Percentiles rank a stretch among this genome's conserved stretches.
phyloP scores from a whole-genome alignment of 768 basidiomycete genomes.

The Clathrus columnatus region DNA sequence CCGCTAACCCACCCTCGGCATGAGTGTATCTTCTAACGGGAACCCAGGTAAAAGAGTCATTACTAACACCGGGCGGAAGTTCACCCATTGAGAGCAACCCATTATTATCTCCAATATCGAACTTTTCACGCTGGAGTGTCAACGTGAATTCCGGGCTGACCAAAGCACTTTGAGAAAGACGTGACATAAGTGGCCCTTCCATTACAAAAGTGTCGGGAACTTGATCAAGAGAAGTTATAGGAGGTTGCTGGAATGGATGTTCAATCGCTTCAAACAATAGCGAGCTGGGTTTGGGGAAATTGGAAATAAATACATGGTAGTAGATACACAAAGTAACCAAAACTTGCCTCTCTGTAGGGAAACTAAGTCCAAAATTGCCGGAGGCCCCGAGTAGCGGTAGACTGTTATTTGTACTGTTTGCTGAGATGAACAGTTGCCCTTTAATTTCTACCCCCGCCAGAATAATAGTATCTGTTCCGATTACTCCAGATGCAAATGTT shows the following conservation, averaged over 20 bases:
- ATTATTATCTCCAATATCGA: conserved; percentile 60
- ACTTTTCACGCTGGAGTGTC: conserved; percentile 57
- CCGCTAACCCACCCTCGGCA: conserved; percentile 43
- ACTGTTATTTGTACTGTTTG: conserved; percentile 60
- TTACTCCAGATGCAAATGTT: conserved; percentile 54
- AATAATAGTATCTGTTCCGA: conserved; percentile 50
- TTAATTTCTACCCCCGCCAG: conserved; percentile 43
- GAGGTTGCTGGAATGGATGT: no score
- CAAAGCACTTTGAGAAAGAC: conserved; percentile 26
- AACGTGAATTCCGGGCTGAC: conserved; percentile 44
- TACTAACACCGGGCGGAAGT: conserved; percentile 42
- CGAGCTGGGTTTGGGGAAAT: no score
- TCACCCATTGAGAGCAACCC: conserved; percentile 61
- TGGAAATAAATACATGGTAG: no score
- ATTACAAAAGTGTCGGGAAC: conserved; percentile 18
- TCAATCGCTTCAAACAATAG: no score
- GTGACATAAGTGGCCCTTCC: conserved; percentile 27
- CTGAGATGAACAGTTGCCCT: conserved; percentile 55
- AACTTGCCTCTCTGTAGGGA: no score
- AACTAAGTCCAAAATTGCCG: conserved; percentile 67
- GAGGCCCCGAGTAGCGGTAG: conserved; percentile 45
- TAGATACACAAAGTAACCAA: no score
- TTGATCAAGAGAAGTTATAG: not conserved
- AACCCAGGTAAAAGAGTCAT: conserved; percentile 54
- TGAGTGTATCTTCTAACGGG: conserved; percentile 47